Evolutionary conservation across 2,329 filamentous ascomycete species (phyloP).

Genomic region (Pseudogymnoascus sp.): DNA sequence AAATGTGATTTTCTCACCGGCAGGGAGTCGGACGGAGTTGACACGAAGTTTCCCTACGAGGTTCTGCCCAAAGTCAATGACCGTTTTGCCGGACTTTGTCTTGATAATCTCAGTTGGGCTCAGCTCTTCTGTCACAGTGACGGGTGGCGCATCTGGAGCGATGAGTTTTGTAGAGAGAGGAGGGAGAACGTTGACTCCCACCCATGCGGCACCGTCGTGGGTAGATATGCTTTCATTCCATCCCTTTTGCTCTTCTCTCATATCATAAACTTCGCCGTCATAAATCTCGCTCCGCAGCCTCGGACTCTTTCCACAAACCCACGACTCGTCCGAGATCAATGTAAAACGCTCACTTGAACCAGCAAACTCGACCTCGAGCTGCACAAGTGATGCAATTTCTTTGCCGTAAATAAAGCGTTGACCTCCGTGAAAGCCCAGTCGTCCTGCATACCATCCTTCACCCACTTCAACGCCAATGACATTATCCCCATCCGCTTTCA

Average conservation of each 20-base stretch:
- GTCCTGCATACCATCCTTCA: slow-evolving; percentile 41
- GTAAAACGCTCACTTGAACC: slow-evolving; percentile 13
- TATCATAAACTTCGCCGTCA: slow-evolving; percentile 37
- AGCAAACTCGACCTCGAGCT: slow-evolving; percentile 25
- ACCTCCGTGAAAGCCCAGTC: slow-evolving; percentile 28
- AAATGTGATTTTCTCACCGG: slow-evolving; percentile 37
- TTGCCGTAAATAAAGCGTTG: slow-evolving; percentile 33
- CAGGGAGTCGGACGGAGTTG: slow-evolving; percentile 30
- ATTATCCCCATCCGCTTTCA: slow-evolving; percentile 28
- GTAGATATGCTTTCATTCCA: background rate
- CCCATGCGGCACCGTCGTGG: background rate
- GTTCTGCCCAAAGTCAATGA: slow-evolving; percentile 51
- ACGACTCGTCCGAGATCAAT: slow-evolving; percentile 22
- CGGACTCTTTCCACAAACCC: slow-evolving; percentile 17
- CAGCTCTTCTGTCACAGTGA: slow-evolving; percentile 31
- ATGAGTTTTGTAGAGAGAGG: slow-evolving; percentile 28
- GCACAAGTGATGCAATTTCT: slow-evolving; percentile 26
- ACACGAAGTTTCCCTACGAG: slow-evolving; percentile 43
- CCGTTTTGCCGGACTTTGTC: slow-evolving; percentile 35
- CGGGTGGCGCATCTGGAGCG: slow-evolving; percentile 37
- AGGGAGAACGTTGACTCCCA: slow-evolving; percentile 13
- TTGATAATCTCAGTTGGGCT: slow-evolving; percentile 28
- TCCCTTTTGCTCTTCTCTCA: slow-evolving; percentile 6
- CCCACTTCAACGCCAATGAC: slow-evolving; percentile 35
- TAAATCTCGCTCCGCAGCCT: slow-evolving; percentile 34